phyloP scores from a whole-genome alignment of 495 filamentous ascomycete species.

The Aspergillus heteromorphus region DNA sequence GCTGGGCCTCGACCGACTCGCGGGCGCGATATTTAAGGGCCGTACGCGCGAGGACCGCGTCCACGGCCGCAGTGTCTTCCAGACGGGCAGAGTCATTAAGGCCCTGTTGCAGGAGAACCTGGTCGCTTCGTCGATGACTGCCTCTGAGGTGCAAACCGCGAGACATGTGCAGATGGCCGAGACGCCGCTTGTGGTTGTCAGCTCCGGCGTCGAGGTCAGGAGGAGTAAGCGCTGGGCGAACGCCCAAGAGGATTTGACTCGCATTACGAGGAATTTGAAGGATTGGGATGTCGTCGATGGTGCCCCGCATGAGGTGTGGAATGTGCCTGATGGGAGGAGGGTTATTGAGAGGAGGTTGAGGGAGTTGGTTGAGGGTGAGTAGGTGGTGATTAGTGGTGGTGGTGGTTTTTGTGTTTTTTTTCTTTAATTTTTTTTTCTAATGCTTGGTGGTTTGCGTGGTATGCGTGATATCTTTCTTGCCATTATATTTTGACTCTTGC shows the following conservation, averaged over 20 bases:
- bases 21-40: conserved; percentile 72
- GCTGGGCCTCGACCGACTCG: conserved; percentile 72
- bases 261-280: conserved; percentile 66
- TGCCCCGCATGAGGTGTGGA: conserved; percentile 87
- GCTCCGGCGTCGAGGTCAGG: conserved; percentile 59
- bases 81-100: conserved; percentile 75
- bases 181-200: conserved; percentile 74
- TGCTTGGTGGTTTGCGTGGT: neutral
- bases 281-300: conserved; percentile 82
- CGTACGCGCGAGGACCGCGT: conserved; percentile 78
- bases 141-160: conserved; percentile 71
- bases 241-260: conserved; percentile 77
- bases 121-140: conserved; percentile 74
- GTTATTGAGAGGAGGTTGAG: conserved; percentile 65
- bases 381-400: neutral
- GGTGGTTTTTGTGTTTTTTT: neutral
- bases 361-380: conserved; percentile 46
- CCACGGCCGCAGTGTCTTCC: conserved; percentile 69
- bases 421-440: neutral
- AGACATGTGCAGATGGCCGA: conserved; percentile 68
- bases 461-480: neutral
- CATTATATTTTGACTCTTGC: neutral
- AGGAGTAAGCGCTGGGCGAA: conserved; percentile 65
- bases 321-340: conserved; percentile 56
- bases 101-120: conserved; percentile 90